Evolutionary conservation across 768 basidiomycete species (phyloP).

Genomic region (Cubamyces lactineus): DNA sequence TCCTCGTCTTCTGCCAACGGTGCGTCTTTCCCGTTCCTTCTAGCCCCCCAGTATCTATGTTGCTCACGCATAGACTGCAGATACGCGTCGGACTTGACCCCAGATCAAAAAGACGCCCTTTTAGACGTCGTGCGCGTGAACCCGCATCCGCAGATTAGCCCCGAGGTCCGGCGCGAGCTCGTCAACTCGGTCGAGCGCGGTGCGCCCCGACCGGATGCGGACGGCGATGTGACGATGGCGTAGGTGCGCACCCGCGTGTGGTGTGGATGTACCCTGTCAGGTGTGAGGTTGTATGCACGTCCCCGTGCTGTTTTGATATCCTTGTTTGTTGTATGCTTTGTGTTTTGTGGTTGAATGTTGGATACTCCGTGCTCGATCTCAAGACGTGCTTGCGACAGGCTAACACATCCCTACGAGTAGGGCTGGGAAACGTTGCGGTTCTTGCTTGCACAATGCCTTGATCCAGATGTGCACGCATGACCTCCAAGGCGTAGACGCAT

Average conservation of each 20-base stretch:
- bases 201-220: constrained; percentile 67
- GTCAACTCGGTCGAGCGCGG: constrained; percentile 86
- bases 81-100: constrained; percentile 91
- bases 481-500: no score
- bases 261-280: not conserved
- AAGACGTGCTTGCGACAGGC: no score
- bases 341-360: not conserved
- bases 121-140: constrained; percentile 88
- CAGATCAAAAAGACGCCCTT: constrained; percentile 97
- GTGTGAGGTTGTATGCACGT: not conserved
- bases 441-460: no score
- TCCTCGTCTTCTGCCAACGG: constrained; percentile 94
- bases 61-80: constrained; percentile 43
- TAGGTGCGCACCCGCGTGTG: not conserved
- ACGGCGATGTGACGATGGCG: constrained; percentile 50
- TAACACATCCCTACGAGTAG: no score
- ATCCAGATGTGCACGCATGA: no score
- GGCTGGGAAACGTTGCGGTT: no score
- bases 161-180: constrained; percentile 90
- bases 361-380: not conserved
- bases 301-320: not conserved
- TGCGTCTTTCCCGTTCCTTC: constrained; percentile 38
- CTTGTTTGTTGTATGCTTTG: constrained; percentile 8
- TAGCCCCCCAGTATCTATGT: no score
- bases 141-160: constrained; percentile 84